Conservation (phyloP, 176 grass and related monocot genomes). For the Otatea glauca region DNA sequence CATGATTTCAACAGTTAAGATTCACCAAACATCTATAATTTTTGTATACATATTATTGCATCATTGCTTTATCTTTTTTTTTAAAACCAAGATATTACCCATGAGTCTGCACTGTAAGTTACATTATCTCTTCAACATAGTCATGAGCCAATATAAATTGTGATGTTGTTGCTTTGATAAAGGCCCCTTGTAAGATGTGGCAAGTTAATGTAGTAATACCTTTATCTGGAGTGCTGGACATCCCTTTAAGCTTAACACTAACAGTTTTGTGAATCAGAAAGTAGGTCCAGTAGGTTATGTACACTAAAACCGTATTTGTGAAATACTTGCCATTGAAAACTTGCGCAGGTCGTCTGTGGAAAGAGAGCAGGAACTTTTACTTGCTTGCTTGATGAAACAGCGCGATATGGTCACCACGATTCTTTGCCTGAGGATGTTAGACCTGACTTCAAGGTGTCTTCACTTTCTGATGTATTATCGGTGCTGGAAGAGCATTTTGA, state of each 20-base stretch:
- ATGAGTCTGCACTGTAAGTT: not conserved
- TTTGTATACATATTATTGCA: not conserved
- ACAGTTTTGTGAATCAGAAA: not conserved
- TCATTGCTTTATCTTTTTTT: not conserved
- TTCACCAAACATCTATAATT: not conserved
- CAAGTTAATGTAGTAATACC: constrained; percentile 1
- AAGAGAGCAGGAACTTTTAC: constrained; percentile 88
- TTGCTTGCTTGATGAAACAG: constrained; percentile 93
- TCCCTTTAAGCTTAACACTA: not conserved
- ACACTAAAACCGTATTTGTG: not conserved
- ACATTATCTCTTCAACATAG: not conserved
- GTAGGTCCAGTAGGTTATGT: not conserved
- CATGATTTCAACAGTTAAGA: not conserved
- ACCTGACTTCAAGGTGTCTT: constrained; percentile 87
- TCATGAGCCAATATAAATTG: not conserved
- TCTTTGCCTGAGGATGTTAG: constrained; percentile 57
- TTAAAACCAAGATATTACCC: not conserved
- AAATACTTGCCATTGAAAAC: not conserved
- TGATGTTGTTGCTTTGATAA: constrained; percentile 4
- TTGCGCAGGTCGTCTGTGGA: constrained; percentile 71
- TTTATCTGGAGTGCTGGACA: not conserved
- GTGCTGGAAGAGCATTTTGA: constrained; percentile 74
- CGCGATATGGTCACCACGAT: constrained; percentile 56
- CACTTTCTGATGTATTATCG: constrained; percentile 59
- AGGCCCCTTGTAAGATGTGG: not conserved